phyloP scores from a whole-genome alignment of 306 rosid species.

The Lathyrus oleraceus region DNA sequence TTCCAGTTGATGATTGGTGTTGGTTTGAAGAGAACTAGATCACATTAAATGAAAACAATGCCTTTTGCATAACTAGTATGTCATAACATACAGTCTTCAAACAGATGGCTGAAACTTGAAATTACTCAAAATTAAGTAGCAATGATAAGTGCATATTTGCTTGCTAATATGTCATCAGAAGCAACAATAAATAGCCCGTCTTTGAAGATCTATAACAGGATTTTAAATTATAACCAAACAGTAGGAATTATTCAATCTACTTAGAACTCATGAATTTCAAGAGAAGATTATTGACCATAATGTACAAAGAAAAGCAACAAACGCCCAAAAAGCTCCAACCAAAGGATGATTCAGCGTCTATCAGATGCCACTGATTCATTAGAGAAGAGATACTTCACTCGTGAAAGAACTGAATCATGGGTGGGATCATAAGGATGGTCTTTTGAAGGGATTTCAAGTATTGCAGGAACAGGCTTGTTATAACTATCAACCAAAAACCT shows the following conservation, averaged over 20 bases:
- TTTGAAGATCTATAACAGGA: slow-evolving; percentile 28
- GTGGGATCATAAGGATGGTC: slow-evolving; percentile 96
- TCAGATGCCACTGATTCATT: slow-evolving; percentile 87
- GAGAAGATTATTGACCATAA: slow-evolving; percentile 26
- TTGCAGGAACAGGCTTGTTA: slow-evolving; percentile 87
- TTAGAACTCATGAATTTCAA: slow-evolving; percentile 26
- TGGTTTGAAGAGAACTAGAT: not conserved
- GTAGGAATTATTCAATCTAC: slow-evolving; percentile 35
- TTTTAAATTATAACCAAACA: slow-evolving; percentile 22
- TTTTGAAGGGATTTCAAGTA: slow-evolving; percentile 92
- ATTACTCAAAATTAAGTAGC: slow-evolving; percentile 5
- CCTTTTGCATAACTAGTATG: not conserved
- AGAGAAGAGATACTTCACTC: slow-evolving; percentile 85
- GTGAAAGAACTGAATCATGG: slow-evolving; percentile 88
- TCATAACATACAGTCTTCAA: slow-evolving; percentile 3
- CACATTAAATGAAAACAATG: not conserved
- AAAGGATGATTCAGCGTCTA: slow-evolving; percentile 52
- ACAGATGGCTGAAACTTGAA: slow-evolving; percentile 6
- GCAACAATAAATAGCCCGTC: slow-evolving; percentile 21
- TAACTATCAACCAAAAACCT: slow-evolving; percentile 92
- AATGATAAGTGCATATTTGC: slow-evolving; percentile 11
- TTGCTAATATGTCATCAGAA: slow-evolving; percentile 17
- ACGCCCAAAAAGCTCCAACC: slow-evolving; percentile 15
- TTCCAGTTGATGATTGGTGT: not conserved
- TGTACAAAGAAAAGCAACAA: slow-evolving; percentile 36